Base-by-base conservation (phyloP, 345 rosid species). In the Citrus glauca region DNA sequence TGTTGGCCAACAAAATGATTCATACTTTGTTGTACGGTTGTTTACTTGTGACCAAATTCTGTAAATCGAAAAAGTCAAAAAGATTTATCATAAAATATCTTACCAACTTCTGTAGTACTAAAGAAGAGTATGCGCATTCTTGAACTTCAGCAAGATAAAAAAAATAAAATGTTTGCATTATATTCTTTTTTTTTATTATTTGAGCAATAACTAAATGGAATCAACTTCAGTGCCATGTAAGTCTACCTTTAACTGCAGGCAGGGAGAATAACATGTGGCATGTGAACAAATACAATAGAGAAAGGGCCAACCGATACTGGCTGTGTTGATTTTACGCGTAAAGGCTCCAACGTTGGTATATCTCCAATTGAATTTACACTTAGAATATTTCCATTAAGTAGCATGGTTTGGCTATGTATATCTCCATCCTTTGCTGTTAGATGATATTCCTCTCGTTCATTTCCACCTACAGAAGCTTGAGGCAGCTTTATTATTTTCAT, bases 381-480 rank as follows among this genome's bases (percentile, higher is more conserved):
- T 74, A 96, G 82, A 67, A 59, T 74, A n/a, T 92, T 85, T 64
- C 97, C 97, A 55, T 94, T 96, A 11, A 94, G 98, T 78, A 90
- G 88, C 90, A 96, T 85, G 24, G 78, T 85, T 85, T 86, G 97
- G 89, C 97, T 92, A 38, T 91, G 98, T 81, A 94, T 72, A 78
- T 96, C 69, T 66, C 97, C 93, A 67, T 92, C 93, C 73, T 93
- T 80, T 19, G 94, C 87, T 64, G 89, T 91, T 66, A 96, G 83
- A 85, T 91, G 99, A 74, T 94, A 96, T 84, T 96, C 98, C 74
- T 94, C 94, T 85, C 99, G 89, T 38, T 73, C 80, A 69, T 62
- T 79, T 63, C 76, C 85, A 1, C 35, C 71, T 10, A 28, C 40
- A 11, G 82, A 72, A 45, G 70, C 85, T 77, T 60, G 25, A 64